Conservation (phyloP, 345 rosid species). For the Citrus reticulata region DNA sequence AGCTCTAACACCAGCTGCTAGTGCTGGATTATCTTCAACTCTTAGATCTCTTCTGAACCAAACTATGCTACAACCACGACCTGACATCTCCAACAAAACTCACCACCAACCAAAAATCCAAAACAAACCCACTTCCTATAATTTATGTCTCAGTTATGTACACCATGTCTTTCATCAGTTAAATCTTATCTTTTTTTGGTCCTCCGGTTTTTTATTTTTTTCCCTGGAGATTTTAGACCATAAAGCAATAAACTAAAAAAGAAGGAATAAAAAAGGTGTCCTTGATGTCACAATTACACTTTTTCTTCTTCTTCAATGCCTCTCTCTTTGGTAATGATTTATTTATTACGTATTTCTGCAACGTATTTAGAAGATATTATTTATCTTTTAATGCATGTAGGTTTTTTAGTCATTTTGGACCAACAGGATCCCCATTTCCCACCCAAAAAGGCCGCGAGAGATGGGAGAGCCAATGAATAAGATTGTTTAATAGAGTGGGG, state of each 20-base stretch:
- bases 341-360: neutral
- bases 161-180: conserved; percentile 6
- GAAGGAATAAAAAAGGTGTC: neutral
- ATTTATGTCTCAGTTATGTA: conserved; percentile 12
- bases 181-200: conserved; percentile 14
- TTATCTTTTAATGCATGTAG: neutral
- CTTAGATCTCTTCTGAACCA: conserved; percentile 99
- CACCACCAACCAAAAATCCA: conserved; percentile 25
- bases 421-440: neutral
- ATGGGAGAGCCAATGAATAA: conserved; percentile 23
- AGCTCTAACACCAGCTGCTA: conserved; percentile 85
- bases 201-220: neutral
- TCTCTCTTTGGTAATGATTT: neutral
- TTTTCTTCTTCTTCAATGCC: neutral
- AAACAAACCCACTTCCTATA: conserved; percentile 9
- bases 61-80: conserved; percentile 84
- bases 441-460: conserved; percentile 13
- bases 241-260: neutral
- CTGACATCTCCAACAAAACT: conserved; percentile 48
- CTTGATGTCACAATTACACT: neutral
- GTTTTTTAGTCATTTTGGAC: neutral
- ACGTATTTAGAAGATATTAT: neutral
- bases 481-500: conserved; percentile 35
- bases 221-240: neutral
- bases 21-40: conserved; percentile 93